These are phyloP conservation scores for Stephania cephalantha DNA, from an alignment of 164 flowering plant species.

Conservation along the genomic window DNA sequence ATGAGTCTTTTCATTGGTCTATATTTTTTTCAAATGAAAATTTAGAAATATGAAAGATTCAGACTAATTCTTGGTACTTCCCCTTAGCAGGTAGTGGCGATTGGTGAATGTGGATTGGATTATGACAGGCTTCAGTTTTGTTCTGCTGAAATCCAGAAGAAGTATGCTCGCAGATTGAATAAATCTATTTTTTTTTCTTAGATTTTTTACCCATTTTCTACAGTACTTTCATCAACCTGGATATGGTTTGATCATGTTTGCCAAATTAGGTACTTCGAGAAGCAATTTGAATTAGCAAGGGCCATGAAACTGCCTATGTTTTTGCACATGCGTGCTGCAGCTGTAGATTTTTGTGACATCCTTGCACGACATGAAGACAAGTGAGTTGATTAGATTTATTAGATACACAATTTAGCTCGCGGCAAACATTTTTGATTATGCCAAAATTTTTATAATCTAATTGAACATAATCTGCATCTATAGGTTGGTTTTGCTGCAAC, in stretches of 20 bases:
- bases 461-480: not conserved
- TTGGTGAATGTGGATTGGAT: constrained; percentile 99
- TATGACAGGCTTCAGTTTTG: constrained; percentile 96
- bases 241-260: not conserved
- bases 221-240: not conserved
- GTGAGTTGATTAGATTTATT: constrained; percentile 29
- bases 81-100: constrained; percentile 74
- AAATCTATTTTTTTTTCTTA: not conserved
- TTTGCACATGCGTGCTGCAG: constrained; percentile 98
- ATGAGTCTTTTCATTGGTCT: no score
- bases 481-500: not conserved
- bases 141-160: constrained; percentile 80
- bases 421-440: not conserved
- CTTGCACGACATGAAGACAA: constrained; percentile 51
- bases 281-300: constrained; percentile 89
- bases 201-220: not conserved
- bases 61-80: not conserved
- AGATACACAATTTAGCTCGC: not conserved
- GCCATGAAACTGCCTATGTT: constrained; percentile 90
- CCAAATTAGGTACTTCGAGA: constrained; percentile 72
- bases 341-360: constrained; percentile 85
- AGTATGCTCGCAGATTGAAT: constrained; percentile 35
- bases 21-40: not conserved
- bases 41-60: not conserved
- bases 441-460: no score